Evolutionary conservation across 2,329 filamentous ascomycete species (phyloP).

Genomic region (Blumeria hordei): DNA sequence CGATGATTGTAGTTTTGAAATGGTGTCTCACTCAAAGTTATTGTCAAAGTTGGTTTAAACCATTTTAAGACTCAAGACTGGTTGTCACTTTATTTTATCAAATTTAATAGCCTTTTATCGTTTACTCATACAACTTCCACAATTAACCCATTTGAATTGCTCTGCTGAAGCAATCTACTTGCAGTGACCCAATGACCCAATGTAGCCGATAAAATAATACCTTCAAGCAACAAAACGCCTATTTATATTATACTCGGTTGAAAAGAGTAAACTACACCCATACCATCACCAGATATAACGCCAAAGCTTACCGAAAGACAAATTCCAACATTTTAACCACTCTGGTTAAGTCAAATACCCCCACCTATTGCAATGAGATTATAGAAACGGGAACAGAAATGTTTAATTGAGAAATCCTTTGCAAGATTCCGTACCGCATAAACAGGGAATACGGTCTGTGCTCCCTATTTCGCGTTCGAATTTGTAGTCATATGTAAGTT

Average conservation of each 20-base stretch:
- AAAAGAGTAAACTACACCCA: not conserved
- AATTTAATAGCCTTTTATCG: no score
- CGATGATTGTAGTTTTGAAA: no score
- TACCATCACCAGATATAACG: not conserved
- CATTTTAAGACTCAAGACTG: no score
- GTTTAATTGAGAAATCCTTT: slow-evolving; percentile 93
- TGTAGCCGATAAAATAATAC: no score
- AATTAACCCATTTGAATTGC: no score
- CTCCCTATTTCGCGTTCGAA: slow-evolving; percentile 94
- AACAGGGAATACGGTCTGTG: slow-evolving; percentile 84
- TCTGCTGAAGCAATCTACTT: no score
- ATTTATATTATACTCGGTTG: not conserved
- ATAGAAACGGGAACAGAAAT: not conserved
- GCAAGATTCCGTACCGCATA: slow-evolving; percentile 86
- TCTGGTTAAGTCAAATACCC: not conserved
- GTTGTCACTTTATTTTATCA: no score
- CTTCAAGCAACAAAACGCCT: not conserved
- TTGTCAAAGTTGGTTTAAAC: no score
- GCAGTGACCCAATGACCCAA: no score
- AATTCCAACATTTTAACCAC: not conserved
- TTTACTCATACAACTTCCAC: no score
- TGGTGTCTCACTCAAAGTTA: no score
- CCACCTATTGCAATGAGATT: not conserved
- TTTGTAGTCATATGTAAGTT: slow-evolving; percentile 99
- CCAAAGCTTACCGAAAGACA: not conserved